Conservation (phyloP, 2,329 filamentous ascomycete species). For the Metarhizium brunneum region DNA sequence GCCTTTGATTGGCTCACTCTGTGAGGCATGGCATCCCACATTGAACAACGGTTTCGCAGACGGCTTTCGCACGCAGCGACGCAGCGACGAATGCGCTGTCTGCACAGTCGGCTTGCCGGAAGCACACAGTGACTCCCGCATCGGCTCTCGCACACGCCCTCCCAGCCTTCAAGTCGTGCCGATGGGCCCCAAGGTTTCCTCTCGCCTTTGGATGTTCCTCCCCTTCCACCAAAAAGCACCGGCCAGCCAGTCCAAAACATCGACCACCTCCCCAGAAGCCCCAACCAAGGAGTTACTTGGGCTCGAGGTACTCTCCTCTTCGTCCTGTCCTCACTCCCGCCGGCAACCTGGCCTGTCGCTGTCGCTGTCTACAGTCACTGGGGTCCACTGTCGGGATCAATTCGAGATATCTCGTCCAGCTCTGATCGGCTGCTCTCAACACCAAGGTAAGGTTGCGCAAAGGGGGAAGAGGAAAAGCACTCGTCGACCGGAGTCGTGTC, state of each 20-base stretch:
- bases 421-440: constrained; percentile 2
- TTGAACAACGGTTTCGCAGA: background rate
- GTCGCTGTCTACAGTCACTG: constrained; percentile 7
- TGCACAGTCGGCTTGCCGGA: background rate
- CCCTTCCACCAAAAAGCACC: constrained; percentile 22
- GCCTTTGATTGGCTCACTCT: background rate
- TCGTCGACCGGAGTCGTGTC: constrained; percentile 1
- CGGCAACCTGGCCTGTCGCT: constrained; percentile 6
- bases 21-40: background rate
- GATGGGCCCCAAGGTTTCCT: constrained; percentile 8
- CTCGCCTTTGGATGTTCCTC: constrained; percentile 17
- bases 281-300: constrained; percentile 29
- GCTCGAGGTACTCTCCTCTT: constrained; percentile 25
- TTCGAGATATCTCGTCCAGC: constrained; percentile 2
- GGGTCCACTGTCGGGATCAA: constrained; percentile 3
- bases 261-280: constrained; percentile 19
- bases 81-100: background rate
- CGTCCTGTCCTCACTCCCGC: constrained; percentile 13
- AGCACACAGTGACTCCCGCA: background rate
- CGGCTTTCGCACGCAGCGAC: background rate
- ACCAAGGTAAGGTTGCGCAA: constrained; percentile 5
- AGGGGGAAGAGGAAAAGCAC: background rate
- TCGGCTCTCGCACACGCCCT: background rate
- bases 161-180: background rate
- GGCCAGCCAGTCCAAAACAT: constrained; percentile 28